phyloP scores from a whole-genome alignment of 441 rosid species.

The Erodium moschatum region DNA sequence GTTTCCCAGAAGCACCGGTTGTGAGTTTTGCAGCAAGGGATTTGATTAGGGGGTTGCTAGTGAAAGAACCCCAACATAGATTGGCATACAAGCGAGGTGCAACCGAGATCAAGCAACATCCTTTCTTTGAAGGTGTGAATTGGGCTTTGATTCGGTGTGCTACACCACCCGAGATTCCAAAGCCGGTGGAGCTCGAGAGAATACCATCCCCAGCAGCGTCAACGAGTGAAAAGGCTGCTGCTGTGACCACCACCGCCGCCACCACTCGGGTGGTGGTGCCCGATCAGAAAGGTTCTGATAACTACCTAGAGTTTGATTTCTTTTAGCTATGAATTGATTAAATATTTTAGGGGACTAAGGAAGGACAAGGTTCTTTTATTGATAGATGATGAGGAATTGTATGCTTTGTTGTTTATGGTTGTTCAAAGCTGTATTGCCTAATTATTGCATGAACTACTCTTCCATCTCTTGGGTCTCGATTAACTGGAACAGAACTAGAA shows the following conservation, averaged over 20 bases:
- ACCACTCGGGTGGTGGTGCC: conserved; percentile 17
- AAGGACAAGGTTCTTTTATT: conserved; percentile 25
- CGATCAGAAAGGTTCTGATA: conserved; percentile 60
- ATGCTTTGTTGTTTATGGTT: conserved; percentile 26
- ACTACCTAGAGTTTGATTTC: conserved; percentile 94
- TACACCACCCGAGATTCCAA: conserved; percentile 91
- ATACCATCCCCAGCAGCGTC: conserved; percentile 38
- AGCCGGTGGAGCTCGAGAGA: conserved; percentile 60
- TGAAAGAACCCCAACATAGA: conserved; percentile 83
- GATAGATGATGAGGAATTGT: conserved; percentile 41
- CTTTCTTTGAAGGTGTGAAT: conserved; percentile 89
- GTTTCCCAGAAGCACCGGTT: conserved; percentile 81
- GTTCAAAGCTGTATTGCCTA: conserved; percentile 12
- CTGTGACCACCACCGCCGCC: conserved; percentile 3
- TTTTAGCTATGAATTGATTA: conserved; percentile 39
- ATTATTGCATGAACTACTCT: conserved; percentile 13
- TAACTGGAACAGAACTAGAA: too few relatives aligned
- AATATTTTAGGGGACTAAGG: conserved; percentile 27
- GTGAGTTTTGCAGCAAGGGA: conserved; percentile 78
- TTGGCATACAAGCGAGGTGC: conserved; percentile 92
- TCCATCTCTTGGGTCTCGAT: too few relatives aligned
- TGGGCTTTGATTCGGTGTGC: conserved; percentile 97
- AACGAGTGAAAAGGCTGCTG: conserved; percentile 46
- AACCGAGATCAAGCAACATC: conserved; percentile 92
- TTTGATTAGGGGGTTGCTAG: conserved; percentile 72